phyloP scores from a whole-genome alignment of 371 early-diverging fungal genomes.

The Dichotomocladium elegans region DNA sequence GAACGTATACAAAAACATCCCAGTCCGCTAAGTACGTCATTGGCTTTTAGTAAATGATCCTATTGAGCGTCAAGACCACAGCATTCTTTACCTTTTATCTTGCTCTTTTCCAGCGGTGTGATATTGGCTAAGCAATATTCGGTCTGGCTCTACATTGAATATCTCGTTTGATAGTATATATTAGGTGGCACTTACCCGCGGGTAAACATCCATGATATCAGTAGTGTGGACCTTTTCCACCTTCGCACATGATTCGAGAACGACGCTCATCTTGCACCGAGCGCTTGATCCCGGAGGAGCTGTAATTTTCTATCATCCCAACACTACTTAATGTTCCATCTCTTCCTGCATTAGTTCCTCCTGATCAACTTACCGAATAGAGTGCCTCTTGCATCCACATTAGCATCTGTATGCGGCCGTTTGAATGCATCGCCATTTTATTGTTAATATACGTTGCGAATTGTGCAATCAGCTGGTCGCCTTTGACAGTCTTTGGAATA shows the following conservation, averaged over 20 bases:
- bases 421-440: constrained; percentile 39
- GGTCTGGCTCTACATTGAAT: constrained; percentile 8
- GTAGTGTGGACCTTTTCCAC: constrained; percentile 18
- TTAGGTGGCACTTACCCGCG: constrained; percentile 18
- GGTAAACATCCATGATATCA: constrained; percentile 22
- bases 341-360: neutral
- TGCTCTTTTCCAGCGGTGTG: constrained; percentile 37
- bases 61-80: neutral
- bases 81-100: constrained; percentile 43
- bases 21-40: constrained; percentile 34
- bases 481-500: constrained; percentile 31
- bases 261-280: constrained; percentile 45
- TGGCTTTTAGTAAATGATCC: too few relatives aligned
- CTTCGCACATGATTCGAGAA: constrained; percentile 34
- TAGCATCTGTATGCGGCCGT: constrained; percentile 47
- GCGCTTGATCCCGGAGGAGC: constrained; percentile 23
- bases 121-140: constrained; percentile 45
- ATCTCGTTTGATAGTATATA: neutral
- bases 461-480: constrained; percentile 45
- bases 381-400: constrained; percentile 40
- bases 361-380: constrained; percentile 14
- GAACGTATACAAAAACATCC: constrained; percentile 57
- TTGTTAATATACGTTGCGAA: constrained; percentile 34
- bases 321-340: neutral
- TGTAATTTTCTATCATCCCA: constrained; percentile 27